Base-by-base conservation (phyloP, 2,329 filamentous ascomycete genomes). In the Xylariaceae sp. region DNA sequence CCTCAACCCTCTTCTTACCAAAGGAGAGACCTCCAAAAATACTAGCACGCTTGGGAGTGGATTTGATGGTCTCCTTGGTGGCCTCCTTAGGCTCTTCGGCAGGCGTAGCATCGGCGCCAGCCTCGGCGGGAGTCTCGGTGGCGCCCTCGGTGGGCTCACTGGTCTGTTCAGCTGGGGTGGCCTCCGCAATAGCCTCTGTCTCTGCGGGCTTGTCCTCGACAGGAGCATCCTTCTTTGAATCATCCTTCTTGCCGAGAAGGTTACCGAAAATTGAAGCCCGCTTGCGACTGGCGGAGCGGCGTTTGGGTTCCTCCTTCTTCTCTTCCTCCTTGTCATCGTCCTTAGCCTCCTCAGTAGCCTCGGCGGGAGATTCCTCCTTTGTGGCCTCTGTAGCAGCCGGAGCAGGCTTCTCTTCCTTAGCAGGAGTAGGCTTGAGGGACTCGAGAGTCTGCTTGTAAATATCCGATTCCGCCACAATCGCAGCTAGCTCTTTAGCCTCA, bases 381-480 rank as follows among this genome's bases (percentile, higher is more conserved):
- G 70, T 69, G 61, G 71, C 65, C 53, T 65, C 64, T 9, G 56
- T 51, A 16, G 61, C 61, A 34, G 61, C 61, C 52, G 71, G 71
- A 42, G 69, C 70, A 58, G 72, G 67, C 68, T 73, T 74, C 63
- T 75, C 71, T 70, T 79, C 76, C 70, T 71, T 70, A 49, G 64
- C 66, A 22, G 67, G 65, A 49, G 71, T 68, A 36, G 78, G 79
- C 73, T 82, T 82, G 63, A 83, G 74, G 68, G 85, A 86, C 76
- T 91, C 87, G 18, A 94, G 74, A 61, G 88, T 85, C 65, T 82
- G 79, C 85, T 96, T 96, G 86, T 96, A 99, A 56, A 83, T 82
- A 74, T 96, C 91, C 65, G 85, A 86, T 73, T 86, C 84, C 60
- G 83, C 81, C 65, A 96, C 81, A 52, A 80, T 80, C 61, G 88